Conservation (phyloP, 768 basidiomycete genomes). For the Boletus subparvulus region DNA sequence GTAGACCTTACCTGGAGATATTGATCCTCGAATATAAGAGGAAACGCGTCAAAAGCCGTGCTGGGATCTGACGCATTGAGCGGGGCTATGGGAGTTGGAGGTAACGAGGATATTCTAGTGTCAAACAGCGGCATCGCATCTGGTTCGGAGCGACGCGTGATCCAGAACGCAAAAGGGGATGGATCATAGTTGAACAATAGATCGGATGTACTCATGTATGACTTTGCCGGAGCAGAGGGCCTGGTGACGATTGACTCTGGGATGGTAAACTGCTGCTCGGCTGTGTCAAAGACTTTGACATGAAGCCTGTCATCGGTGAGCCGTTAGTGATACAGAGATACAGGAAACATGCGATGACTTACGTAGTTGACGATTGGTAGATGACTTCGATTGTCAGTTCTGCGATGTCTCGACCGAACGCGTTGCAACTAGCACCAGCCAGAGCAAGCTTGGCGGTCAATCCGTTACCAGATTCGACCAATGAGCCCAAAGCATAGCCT, state of each 20-base stretch:
- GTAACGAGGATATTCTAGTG: conserved; percentile 60
- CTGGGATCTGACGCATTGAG: conserved; percentile 47
- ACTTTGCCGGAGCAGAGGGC: conserved; percentile 35
- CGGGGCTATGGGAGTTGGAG: conserved; percentile 53
- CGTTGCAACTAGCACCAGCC: conserved; percentile 57
- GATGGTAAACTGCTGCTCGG: conserved; percentile 60
- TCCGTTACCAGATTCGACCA: conserved; percentile 45
- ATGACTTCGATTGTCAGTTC: conserved; percentile 60
- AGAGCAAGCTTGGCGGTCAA: conserved; percentile 54
- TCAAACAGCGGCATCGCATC: conserved; percentile 61
- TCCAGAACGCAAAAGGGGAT: conserved; percentile 75
- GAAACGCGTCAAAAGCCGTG: conserved; percentile 59
- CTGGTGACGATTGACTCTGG: conserved; percentile 51
- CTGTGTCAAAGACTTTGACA: conserved; percentile 63
- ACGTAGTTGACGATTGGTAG: conserved; percentile 57
- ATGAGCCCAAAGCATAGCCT: conserved; percentile 53
- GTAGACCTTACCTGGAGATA: conserved; percentile 57
- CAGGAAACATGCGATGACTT: conserved; percentile 3
- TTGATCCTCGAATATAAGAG: conserved; percentile 73
- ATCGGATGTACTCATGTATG: conserved; percentile 47
- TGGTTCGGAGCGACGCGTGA: conserved; percentile 62
- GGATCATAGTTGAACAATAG: conserved; percentile 64
- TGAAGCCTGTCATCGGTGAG: conserved; percentile 46
- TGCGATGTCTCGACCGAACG: conserved; percentile 57
- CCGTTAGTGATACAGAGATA: neutral